A percentile compares a stretch with the other conserved stretches of the same genome.
These are phyloP conservation scores for Solanum arcanum DNA, from an alignment of 257 asterid species.

Conservation along the genomic window DNA sequence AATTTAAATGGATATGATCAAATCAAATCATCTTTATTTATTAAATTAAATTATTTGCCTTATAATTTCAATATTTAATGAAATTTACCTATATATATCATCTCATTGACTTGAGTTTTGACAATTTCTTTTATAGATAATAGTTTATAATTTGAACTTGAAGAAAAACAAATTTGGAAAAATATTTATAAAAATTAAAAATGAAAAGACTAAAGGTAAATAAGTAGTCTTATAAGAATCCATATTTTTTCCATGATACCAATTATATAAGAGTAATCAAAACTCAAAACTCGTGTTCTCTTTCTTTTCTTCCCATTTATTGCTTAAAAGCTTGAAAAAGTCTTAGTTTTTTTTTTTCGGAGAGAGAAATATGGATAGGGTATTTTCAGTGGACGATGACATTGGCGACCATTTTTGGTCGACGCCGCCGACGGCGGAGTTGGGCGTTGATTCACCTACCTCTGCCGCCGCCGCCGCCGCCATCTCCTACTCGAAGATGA, in stretches of 20 bases:
- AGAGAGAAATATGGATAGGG: conserved; percentile 45
- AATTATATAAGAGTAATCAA: neutral
- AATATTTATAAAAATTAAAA: neutral
- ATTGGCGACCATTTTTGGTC: conserved; percentile 59
- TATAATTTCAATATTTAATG: neutral
- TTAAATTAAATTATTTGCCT: neutral
- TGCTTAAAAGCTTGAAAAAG: neutral
- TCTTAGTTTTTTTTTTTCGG: neutral
- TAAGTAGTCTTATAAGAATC: neutral
- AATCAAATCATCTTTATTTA: neutral
- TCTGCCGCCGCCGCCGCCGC: conserved; percentile 14
- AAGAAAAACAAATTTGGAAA: neutral
- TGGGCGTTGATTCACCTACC: conserved; percentile 16
- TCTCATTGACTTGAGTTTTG: neutral
- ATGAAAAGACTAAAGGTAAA: neutral
- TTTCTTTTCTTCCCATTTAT: neutral
- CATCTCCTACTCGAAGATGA: conserved; percentile 20
- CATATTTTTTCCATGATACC: neutral
- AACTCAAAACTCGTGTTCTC: neutral
- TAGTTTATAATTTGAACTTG: neutral
- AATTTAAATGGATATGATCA: neutral
- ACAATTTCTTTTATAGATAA: no score
- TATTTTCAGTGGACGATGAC: conserved; percentile 61
- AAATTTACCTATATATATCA: neutral
- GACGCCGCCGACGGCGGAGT: conserved; percentile 33